These are phyloP conservation scores for Lepidium africanum DNA, from an alignment of 345 rosid genomes.

Conservation along the genomic window DNA sequence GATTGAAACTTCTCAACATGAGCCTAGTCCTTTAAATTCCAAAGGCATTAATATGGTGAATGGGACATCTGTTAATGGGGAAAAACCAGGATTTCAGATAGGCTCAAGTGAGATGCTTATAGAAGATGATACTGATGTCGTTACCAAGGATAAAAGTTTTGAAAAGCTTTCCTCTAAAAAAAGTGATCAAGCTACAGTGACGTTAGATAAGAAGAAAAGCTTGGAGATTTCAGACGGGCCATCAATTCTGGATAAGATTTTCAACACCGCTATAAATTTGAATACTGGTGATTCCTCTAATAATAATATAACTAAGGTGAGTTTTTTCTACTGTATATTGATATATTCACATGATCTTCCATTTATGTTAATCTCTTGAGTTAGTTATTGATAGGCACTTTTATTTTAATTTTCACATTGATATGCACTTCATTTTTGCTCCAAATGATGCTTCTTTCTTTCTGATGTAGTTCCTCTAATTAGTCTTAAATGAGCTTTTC, in stretches of 20 bases:
- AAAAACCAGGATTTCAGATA: slow-evolving; percentile 27
- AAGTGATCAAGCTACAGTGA: slow-evolving; percentile 36
- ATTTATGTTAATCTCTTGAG: neutral
- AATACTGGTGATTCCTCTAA: slow-evolving; percentile 39
- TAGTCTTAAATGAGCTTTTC: neutral
- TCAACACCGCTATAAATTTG: slow-evolving; percentile 48
- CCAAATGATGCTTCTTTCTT: neutral
- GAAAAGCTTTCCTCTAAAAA: slow-evolving; percentile 32
- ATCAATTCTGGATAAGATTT: slow-evolving; percentile 76
- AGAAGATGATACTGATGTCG: slow-evolving; percentile 32
- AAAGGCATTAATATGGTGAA: slow-evolving; percentile 32
- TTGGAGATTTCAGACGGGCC: slow-evolving; percentile 37
- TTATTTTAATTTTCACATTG: neutral
- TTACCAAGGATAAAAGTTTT: slow-evolving; percentile 22
- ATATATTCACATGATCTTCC: neutral
- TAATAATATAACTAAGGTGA: slow-evolving; percentile 43
- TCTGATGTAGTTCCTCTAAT: neutral
- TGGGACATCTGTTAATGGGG: slow-evolving; percentile 35
- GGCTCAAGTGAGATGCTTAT: slow-evolving; percentile 33
- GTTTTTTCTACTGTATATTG: neutral
- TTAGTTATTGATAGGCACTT: neutral
- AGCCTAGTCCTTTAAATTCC: slow-evolving; percentile 33
- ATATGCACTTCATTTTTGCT: neutral
- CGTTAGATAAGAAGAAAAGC: slow-evolving; percentile 30
- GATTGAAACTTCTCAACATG: slow-evolving; percentile 52